A percentile compares a stretch with the other conserved stretches of the same genome.
These are phyloP conservation scores for Botrytis galanthina DNA, from an alignment of 2,329 filamentous ascomycete genomes.

Conservation along the genomic window DNA sequence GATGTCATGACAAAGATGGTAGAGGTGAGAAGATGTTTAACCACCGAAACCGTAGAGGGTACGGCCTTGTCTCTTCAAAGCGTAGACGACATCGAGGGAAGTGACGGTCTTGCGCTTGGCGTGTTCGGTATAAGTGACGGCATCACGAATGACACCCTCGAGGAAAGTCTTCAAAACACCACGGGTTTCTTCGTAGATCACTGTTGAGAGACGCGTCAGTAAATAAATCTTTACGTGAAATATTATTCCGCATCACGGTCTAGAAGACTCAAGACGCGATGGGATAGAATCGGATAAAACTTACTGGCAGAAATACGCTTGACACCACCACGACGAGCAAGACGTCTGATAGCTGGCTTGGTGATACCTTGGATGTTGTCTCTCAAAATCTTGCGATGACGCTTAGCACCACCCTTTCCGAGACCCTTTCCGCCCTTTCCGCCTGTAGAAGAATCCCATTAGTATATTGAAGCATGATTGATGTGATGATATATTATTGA, in stretches of 20 bases:
- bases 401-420: constrained; percentile 98
- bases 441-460: constrained; percentile 25
- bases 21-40: constrained; percentile 40
- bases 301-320: constrained; percentile 98
- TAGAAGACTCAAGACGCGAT: constrained; percentile 59
- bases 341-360: constrained; percentile 97
- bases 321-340: constrained; percentile 98
- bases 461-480: not conserved
- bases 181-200: constrained; percentile 83
- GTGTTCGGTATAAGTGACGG: constrained; percentile 53
- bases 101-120: constrained; percentile 75
- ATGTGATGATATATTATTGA: constrained; percentile 55
- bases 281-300: constrained; percentile 49
- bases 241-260: not conserved
- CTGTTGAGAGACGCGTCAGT: constrained; percentile 37
- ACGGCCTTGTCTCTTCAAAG: constrained; percentile 63
- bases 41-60: constrained; percentile 69
- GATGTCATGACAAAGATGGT: constrained; percentile 26
- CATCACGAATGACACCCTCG: constrained; percentile 70
- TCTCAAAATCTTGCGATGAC: constrained; percentile 97
- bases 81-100: constrained; percentile 64
- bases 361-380: constrained; percentile 99
- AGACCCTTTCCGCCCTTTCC: constrained; percentile 84
- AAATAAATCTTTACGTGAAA: constrained; percentile 58
- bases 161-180: constrained; percentile 83